Conservation (phyloP, 1,284 basidiomycete species). For the Microstroma glucosiphilum region DNA sequence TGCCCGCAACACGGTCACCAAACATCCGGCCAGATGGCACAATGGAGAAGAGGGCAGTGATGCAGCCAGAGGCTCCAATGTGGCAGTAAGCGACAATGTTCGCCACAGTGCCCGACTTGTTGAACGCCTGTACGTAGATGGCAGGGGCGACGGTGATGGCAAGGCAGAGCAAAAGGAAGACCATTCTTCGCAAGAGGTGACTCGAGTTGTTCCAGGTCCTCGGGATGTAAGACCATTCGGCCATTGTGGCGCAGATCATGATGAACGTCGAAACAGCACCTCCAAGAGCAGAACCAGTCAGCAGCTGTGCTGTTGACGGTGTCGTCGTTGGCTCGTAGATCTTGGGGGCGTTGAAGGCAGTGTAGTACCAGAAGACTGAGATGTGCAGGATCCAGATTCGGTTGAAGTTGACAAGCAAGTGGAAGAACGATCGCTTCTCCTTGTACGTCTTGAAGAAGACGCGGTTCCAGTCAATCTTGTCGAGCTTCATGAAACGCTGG, state of each 20-base stretch:
- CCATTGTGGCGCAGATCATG: constrained; percentile 49
- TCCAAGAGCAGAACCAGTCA: constrained; percentile 47
- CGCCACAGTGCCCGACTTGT: constrained; percentile 26
- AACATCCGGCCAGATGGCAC: constrained; percentile 48
- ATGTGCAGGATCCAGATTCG: constrained; percentile 51
- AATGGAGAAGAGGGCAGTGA: constrained; percentile 47
- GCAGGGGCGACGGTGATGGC: constrained; percentile 46
- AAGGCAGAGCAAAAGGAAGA: constrained; percentile 46
- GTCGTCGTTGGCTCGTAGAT: constrained; percentile 64
- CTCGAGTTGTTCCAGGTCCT: constrained; percentile 51
- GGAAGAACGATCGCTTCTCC: constrained; percentile 49
- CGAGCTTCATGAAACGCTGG: constrained; percentile 51
- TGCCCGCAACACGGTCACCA: constrained; percentile 48
- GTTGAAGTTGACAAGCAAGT: constrained; percentile 51
- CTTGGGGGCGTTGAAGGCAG: constrained; percentile 73
- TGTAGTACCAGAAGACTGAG: constrained; percentile 50
- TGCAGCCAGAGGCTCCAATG: constrained; percentile 37
- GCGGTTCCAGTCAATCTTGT: constrained; percentile 50
- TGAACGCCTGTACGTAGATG: constrained; percentile 48
- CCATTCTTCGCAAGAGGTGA: constrained; percentile 44
- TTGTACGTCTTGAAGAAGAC: constrained; percentile 51
- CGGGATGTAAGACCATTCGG: constrained; percentile 48
- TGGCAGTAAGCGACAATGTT: constrained; percentile 41
- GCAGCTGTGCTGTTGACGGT: constrained; percentile 30
- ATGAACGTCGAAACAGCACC: constrained; percentile 47